phyloP scores from a whole-genome alignment of 106 monocot species.

The Acorus gramineus region DNA sequence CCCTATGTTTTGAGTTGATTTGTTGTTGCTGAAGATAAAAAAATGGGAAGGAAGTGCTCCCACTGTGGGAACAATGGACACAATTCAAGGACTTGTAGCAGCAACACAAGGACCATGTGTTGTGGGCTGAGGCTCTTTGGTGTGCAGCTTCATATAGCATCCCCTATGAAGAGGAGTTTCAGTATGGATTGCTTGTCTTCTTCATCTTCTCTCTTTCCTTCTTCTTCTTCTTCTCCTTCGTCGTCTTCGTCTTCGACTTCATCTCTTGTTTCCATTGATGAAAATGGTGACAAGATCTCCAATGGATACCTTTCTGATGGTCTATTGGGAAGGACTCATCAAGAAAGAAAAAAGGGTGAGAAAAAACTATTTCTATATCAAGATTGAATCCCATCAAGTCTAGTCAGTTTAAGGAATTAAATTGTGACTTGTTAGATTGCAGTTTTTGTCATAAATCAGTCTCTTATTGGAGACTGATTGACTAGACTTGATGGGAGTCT shows the following conservation, averaged over 20 bases:
- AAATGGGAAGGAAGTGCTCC: constrained; percentile 28
- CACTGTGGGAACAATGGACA: constrained; percentile 31
- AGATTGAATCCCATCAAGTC: too few species aligned
- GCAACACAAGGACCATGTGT: neutral
- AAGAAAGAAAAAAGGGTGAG: constrained; percentile 53
- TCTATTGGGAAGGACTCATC: constrained; percentile 29
- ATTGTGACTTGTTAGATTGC: too few species aligned
- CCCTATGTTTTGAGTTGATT: neutral
- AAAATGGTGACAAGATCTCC: constrained; percentile 22
- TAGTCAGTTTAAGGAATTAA: too few species aligned
- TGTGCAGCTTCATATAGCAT: constrained; percentile 17
- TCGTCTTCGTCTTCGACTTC: constrained; percentile 20
- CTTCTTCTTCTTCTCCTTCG: constrained; percentile 13
- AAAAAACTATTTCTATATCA: neutral
- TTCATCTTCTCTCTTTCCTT: neutral
- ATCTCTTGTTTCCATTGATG: constrained; percentile 41
- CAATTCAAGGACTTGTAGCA: constrained; percentile 26
- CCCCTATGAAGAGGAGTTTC: constrained; percentile 17
- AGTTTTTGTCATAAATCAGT: too few species aligned
- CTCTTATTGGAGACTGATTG: too few species aligned
- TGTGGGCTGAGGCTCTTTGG: constrained; percentile 19
- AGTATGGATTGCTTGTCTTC: constrained; percentile 24
- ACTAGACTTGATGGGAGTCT: too few species aligned
- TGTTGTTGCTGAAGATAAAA: neutral
- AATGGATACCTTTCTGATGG: constrained; percentile 42